Base-by-base conservation (phyloP, 2,329 filamentous ascomycete species). In the Claviceps cyperi region DNA sequence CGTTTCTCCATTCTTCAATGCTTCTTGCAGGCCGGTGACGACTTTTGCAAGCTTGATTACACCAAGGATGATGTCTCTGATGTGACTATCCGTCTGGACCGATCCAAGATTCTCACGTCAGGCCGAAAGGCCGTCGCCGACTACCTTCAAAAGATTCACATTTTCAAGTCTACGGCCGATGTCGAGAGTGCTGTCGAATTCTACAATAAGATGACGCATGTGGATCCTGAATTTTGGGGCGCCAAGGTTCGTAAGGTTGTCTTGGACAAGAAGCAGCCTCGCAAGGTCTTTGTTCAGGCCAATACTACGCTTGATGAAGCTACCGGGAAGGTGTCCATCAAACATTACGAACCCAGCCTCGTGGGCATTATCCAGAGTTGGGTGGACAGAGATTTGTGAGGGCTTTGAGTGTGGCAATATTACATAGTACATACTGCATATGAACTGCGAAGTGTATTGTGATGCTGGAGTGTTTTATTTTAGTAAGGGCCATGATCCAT, bases 141-240 rank as follows among this genome's bases (percentile, higher is more conserved):
- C 48, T 94, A 94, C 63, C 73, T 97, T 47, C 89, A 94, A 69
- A 92, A 94, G 67, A 70, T 97, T 54, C 90, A 96, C 66, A 75
- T 96, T 55, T 96, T 86, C 74, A 96, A 96, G 73, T 80, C 83
- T 4, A 95, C 88, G 1, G 91, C 88, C 6, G 88, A 97, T 63
- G 75, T 91, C 17, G 76, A 83, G 57, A 76, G 75, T 2, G 91
- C 87, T n/a, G 81, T 77, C 56, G 78, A 78, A 57, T 78, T 95
- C 67, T 97, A 94, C 64, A 80, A 83, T 53, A 76, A 83, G 32
- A 90, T 95, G 75, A 94, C 90, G 7, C 72, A 76, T 22, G 90
- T 96, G 21, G 85, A 85, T 52, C 69, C 80, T 48, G 83, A 86
- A 39, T 96, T 86, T 71, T 96, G 87, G 78, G 88, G 84, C 50